Conservation (phyloP, 495 filamentous ascomycete genomes). For the Xylaria grammica region DNA sequence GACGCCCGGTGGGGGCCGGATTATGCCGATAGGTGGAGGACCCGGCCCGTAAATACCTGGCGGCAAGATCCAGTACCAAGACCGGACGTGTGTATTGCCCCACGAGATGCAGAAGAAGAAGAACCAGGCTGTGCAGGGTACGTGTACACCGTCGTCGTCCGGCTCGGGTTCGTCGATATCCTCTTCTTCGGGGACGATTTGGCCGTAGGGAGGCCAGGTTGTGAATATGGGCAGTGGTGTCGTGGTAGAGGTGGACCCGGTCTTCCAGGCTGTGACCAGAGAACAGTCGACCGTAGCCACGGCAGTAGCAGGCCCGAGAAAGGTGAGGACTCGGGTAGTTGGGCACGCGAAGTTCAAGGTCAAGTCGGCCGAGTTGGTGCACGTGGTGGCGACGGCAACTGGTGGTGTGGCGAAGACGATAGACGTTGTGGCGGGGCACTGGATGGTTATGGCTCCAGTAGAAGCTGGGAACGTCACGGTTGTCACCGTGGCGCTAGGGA, state of each 20-base stretch:
- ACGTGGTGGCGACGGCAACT: background rate
- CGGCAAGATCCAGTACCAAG: constrained; percentile 24
- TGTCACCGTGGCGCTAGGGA: background rate
- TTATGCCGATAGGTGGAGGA: constrained; percentile 18
- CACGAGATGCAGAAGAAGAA: constrained; percentile 27
- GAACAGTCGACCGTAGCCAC: background rate
- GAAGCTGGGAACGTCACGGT: constrained; percentile 3
- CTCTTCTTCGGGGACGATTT: background rate
- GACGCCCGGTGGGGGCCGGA: constrained; percentile 20
- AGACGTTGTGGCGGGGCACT: constrained; percentile 3
- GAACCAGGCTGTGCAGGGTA: constrained; percentile 24
- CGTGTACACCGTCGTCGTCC: constrained; percentile 13
- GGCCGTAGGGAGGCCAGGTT: background rate
- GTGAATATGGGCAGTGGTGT: background rate
- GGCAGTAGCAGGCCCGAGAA: background rate
- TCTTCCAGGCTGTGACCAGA: background rate
- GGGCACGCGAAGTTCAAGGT: constrained; percentile 5
- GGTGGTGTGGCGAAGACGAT: constrained; percentile 1
- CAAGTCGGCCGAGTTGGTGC: background rate
- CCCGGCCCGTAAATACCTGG: constrained; percentile 26
- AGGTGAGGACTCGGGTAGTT: background rate
- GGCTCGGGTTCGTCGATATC: constrained; percentile 7
- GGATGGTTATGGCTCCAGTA: background rate
- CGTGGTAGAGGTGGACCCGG: background rate
- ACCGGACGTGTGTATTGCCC: constrained; percentile 16